phyloP scores from a whole-genome alignment of 768 basidiomycete genomes.

The Peribolospora kevripleyi region DNA sequence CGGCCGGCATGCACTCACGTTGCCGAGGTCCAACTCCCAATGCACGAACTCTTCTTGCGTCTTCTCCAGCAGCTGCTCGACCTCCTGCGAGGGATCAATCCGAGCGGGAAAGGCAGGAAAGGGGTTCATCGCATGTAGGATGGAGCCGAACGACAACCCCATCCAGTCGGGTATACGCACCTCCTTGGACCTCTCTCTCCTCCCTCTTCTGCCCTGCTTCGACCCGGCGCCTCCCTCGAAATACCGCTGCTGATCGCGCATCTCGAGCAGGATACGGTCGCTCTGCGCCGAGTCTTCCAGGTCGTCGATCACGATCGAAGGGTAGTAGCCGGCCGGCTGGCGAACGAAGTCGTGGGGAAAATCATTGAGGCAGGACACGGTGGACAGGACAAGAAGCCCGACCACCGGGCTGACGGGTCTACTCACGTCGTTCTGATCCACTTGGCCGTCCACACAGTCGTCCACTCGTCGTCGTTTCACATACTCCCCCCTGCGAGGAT shows the following conservation, averaged over 20 bases:
- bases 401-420: constrained; percentile 10
- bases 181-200: constrained; percentile 11
- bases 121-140: constrained; percentile 7
- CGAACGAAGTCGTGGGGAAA: not conserved
- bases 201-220: constrained; percentile 6
- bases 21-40: constrained; percentile 3
- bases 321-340: constrained; percentile 19
- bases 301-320: constrained; percentile 63
- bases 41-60: not conserved
- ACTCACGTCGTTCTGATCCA: constrained; percentile 25
- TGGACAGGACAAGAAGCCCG: not conserved
- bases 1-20: not conserved
- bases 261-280: constrained; percentile 51
- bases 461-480: constrained; percentile 37
- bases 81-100: constrained; percentile 2
- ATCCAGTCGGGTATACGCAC: constrained; percentile 6
- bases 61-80: not conserved
- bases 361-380: not conserved
- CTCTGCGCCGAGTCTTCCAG: constrained; percentile 44
- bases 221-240: constrained; percentile 36
- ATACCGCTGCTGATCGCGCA: constrained; percentile 61
- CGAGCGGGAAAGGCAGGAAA: not conserved
- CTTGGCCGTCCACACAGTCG: constrained; percentile 8
- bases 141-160: not conserved
- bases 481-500: constrained; percentile 17